Evolutionary conservation across 2,329 filamentous ascomycete species (phyloP).

Genomic region (Endothia cerciana): DNA sequence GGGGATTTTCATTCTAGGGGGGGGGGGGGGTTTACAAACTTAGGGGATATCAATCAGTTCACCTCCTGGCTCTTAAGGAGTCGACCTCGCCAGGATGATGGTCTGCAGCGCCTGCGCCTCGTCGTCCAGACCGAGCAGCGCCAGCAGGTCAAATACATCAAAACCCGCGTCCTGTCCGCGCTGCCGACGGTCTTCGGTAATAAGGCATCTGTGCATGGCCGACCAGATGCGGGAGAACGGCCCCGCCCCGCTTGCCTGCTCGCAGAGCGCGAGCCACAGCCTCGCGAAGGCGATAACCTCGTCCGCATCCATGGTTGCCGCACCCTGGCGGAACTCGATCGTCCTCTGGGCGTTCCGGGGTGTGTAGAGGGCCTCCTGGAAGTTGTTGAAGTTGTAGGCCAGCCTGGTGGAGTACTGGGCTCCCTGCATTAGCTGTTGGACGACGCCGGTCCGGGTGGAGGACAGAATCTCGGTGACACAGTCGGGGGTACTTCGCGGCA

Average conservation of each 20-base stretch:
- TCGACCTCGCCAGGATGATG: background rate
- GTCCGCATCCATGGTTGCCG: background rate
- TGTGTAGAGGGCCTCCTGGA: background rate
- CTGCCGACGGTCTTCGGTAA: background rate
- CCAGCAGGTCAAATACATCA: conserved; percentile 7
- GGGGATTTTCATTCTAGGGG: background rate
- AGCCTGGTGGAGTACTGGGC: background rate
- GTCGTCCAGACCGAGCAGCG: background rate
- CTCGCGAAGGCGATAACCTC: conserved; percentile 8
- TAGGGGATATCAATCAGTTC: too few species aligned
- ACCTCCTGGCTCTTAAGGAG: background rate
- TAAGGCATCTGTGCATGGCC: background rate
- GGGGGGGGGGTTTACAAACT: background rate
- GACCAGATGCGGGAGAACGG: background rate
- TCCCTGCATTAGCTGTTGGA: background rate
- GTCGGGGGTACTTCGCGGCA: too few species aligned
- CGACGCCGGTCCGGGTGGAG: background rate
- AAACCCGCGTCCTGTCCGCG: background rate
- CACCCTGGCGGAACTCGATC: conserved; percentile 12
- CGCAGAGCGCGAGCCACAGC: conserved; percentile 3
- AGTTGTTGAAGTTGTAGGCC: conserved; percentile 2
- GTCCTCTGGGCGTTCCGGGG: background rate
- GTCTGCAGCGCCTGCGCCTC: conserved; percentile 4
- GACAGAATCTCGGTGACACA: background rate
- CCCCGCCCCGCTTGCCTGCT: background rate